A percentile compares a stretch with the other conserved stretches of the same genome.
phyloP scores from a whole-genome alignment of 2,329 filamentous ascomycete species.

The Escovopsis sp. region DNA sequence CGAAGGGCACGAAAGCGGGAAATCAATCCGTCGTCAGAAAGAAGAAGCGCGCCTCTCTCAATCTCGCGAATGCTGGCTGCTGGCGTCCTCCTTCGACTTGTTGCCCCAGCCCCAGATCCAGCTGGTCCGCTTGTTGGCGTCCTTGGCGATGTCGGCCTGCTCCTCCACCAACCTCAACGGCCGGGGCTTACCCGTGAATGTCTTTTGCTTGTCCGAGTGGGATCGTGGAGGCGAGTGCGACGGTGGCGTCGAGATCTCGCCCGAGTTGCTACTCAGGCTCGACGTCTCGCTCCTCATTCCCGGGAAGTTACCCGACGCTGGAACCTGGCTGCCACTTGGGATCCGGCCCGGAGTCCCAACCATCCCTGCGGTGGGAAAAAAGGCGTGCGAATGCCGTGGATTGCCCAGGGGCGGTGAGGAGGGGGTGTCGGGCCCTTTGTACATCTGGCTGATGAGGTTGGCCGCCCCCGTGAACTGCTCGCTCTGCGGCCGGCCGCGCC shows the following conservation, averaged over 20 bases:
- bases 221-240: constrained; percentile 39
- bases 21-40: not conserved
- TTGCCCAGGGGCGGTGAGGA: constrained; percentile 44
- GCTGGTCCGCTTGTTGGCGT: constrained; percentile 46
- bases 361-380: constrained; percentile 39
- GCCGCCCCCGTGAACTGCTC: constrained; percentile 51
- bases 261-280: constrained; percentile 54
- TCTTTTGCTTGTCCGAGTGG: constrained; percentile 40
- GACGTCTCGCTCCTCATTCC: constrained; percentile 53
- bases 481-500: constrained; percentile 43
- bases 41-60: constrained; percentile 8
- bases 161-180: constrained; percentile 81
- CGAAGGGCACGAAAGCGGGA: too few species aligned
- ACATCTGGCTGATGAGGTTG: constrained; percentile 77
- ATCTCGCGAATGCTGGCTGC: constrained; percentile 19
- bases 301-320: constrained; percentile 49
- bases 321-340: constrained; percentile 33
- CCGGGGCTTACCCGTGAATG: constrained; percentile 56
- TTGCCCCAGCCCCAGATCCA: constrained; percentile 48
- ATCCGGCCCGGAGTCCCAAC: constrained; percentile 39
- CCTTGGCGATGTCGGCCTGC: constrained; percentile 37
- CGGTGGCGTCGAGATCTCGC: constrained; percentile 30
- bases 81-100: constrained; percentile 33
- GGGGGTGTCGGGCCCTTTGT: constrained; percentile 55
- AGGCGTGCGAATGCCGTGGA: constrained; percentile 46